Evolutionary conservation across 2,329 filamentous ascomycete species (phyloP), one percentile per base, ranked within the genome.

Genomic region (Sporothrix variecibatus): DNA sequence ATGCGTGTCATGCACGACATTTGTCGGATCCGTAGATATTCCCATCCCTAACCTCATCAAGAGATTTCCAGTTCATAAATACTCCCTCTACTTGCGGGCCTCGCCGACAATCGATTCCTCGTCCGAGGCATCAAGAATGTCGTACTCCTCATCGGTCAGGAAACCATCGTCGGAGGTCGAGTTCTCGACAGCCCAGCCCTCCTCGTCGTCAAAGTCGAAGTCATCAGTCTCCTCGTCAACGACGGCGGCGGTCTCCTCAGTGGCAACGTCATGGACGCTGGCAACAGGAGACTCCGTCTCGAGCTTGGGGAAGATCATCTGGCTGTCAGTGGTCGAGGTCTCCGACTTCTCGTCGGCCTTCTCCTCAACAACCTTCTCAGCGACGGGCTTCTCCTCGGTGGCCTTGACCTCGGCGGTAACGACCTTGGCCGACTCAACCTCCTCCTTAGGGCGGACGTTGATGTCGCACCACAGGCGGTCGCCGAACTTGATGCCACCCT

Each of bases 131-230:
- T 98, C 94, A 64, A 98, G 90, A 77, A 98, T 95, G 80, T 99
- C 96, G 82, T 98, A 99, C 84, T 99, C 96, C 82, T 98, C 96
- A 77, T 99, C 96, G 0, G 96, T 98, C 86, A 97, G 84, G 86
- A 97, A 98, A 15, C 92, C 93, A 75, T 93, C 90, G 15, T 91
- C 89, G 0, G 87, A 88, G 56, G 43, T 65, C 0, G 87, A 88
- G 58, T 65, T 65, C 11, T 65, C 62, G 9, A 67, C 62, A 46
- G 62, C 38, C 62, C 62, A 67, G 62, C 89, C 87, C 56, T 85
- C 85, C 23, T 82, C 83, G 23, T 26, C 51, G 9, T 56, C 51
- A 26, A 56, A 56, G 8, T 56, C 51, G 9, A 56, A 56, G n/a
- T 56, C 51, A n/a, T 56, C 23, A 49, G 43, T 20, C 8, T 89